Conservation (phyloP, 768 basidiomycete genomes). For the Kwoniella dejecticola region DNA sequence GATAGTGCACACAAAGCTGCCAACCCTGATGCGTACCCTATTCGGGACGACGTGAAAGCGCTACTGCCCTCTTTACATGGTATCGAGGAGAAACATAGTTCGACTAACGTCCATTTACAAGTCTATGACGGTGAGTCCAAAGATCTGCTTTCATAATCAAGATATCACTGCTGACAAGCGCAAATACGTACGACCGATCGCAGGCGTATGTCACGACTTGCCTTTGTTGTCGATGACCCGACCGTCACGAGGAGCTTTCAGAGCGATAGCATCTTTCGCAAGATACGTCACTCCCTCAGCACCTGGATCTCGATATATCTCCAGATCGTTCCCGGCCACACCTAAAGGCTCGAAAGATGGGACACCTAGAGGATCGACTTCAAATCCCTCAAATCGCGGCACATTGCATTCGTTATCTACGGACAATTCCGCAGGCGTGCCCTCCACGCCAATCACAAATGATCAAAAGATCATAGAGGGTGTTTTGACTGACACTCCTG, state of each 20-base stretch:
- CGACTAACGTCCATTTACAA: conserved; percentile 86
- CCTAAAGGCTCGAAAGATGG: background rate
- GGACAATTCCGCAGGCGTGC: background rate
- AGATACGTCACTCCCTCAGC: conserved; percentile 53
- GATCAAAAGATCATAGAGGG: background rate
- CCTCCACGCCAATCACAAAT: background rate
- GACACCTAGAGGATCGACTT: background rate
- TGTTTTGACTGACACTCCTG: conserved; percentile 5
- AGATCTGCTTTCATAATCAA: no score
- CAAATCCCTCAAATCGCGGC: background rate
- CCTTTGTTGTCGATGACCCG: conserved; percentile 65
- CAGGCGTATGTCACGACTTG: conserved; percentile 76
- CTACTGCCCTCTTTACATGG: conserved; percentile 53
- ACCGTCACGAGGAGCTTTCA: conserved; percentile 56
- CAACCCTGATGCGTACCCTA: conserved; percentile 71
- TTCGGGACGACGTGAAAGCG: conserved; percentile 61
- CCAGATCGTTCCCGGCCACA: conserved; percentile 1
- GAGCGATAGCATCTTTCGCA: conserved; percentile 57
- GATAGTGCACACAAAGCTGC: conserved; percentile 84
- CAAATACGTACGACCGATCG: background rate
- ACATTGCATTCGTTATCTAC: background rate
- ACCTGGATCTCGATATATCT: conserved; percentile 32
- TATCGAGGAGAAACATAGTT: conserved; percentile 53
- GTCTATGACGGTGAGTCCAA: conserved; percentile 73
- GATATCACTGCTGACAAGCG: background rate